Evolutionary conservation across 2,329 filamentous ascomycete species (phyloP), one percentile per base, ranked within the genome.

Genomic region (Ploettnerulaceae sp.): DNA sequence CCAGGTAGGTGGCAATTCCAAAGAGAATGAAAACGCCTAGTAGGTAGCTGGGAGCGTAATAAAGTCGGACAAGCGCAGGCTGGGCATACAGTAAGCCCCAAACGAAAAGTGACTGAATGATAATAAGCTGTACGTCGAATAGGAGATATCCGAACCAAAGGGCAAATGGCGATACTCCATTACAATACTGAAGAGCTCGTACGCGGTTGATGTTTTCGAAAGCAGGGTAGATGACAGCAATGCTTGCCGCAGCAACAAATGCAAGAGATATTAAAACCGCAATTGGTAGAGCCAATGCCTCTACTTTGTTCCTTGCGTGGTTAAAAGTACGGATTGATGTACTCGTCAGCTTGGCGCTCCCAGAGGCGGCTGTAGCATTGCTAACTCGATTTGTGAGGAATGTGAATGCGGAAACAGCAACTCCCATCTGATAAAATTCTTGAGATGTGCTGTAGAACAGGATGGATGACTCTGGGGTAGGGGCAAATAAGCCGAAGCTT

Each of bases 101-200:
- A 4, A 58, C 55, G 18, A 59, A 40, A 11, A 59, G 35, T 5
- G 52, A 43, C 26, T 58, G 48, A 11, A 61, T 35, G 7, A 60
- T 28, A 20, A 61, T 58, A 33, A 60, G 41, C 33, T 59, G 57
- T 22, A 58, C 51, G 20, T 61, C 58, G 35, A 61, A 61, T 7
- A 57, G 26, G 2, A 58, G 31, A 28, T 61, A 61, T 21, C 46
- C 59, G 14, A 51, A 25, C 59, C 59, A 61, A 9, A 61, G 44
- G 5, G 58, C 58, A 38, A 54, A 51, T 12, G 58, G 54, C 2
- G 55, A 57, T 15, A 61, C 58, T 7, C 57, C 57, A 36, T 61
- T 61, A 24, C 52, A 57, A 20, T 61, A 61, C 3, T 61, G 56
- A 15, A 61, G 47, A 7, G 57, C 56, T 46, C 57, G 48, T 11